Percentiles rank a stretch among this genome's conserved stretches.
These are phyloP conservation scores for Plectosphaerella sp. DNA, from an alignment of 2,329 filamentous ascomycete genomes.

Conservation along the genomic window DNA sequence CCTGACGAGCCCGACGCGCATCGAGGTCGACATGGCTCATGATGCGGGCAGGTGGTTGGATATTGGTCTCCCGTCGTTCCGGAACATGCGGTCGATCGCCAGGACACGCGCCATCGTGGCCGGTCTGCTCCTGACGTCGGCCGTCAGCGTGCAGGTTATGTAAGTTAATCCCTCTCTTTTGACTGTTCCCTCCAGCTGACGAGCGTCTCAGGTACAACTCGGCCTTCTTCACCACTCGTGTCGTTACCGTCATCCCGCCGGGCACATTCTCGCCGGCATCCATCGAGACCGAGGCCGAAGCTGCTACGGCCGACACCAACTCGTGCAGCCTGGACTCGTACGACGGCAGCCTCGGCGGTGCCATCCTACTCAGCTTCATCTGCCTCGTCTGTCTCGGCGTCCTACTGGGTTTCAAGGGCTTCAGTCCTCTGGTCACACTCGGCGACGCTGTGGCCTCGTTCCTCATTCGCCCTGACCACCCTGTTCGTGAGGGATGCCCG, in stretches of 20 bases:
- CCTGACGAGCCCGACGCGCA: slow-evolving; percentile 48
- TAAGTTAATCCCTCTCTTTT: slow-evolving; percentile 21
- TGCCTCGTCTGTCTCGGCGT: slow-evolving; percentile 25
- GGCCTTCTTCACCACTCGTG: neutral
- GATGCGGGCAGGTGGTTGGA: slow-evolving; percentile 42
- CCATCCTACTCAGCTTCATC: slow-evolving; percentile 36
- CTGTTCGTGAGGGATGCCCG: slow-evolving; percentile 38
- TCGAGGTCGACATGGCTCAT: slow-evolving; percentile 43
- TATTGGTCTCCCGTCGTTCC: slow-evolving; percentile 47
- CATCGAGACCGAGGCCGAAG: slow-evolving; percentile 10
- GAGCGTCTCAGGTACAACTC: neutral
- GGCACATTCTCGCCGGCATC: no score
- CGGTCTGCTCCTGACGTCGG: slow-evolving; percentile 32
- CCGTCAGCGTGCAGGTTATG: slow-evolving; percentile 45
- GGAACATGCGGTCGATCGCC: slow-evolving; percentile 42
- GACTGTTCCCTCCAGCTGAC: neutral
- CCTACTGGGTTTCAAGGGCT: slow-evolving; percentile 22
- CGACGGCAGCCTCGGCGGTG: slow-evolving; percentile 34
- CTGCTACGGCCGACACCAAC: neutral
- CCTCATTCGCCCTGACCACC: slow-evolving; percentile 37
- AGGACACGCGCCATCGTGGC: slow-evolving; percentile 33
- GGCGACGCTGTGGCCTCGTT: slow-evolving; percentile 49
- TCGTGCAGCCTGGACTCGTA: slow-evolving; percentile 34
- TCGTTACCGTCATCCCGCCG: no score
- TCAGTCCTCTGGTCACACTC: slow-evolving; percentile 42